Evolutionary conservation across 1,284 basidiomycete genomes (phyloP).

Genomic region (Neotropicomus parvogracilis): DNA sequence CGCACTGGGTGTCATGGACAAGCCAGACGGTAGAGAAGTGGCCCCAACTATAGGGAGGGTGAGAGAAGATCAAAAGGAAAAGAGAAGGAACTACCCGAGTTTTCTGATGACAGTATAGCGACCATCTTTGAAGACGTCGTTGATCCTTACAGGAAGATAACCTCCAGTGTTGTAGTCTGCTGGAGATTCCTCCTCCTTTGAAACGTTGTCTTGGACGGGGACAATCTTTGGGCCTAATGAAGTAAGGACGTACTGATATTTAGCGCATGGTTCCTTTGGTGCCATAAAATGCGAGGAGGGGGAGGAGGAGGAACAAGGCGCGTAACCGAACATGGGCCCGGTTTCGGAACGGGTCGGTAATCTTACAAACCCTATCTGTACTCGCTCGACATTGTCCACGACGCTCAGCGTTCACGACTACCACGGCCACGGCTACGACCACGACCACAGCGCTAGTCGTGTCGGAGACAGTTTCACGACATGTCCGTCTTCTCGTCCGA

Average conservation of each 20-base stretch:
- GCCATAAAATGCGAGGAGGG: slow-evolving; percentile 47
- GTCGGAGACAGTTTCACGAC: background rate
- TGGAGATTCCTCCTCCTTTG: slow-evolving; percentile 75
- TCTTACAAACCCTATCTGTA: background rate
- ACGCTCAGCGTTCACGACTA: too few relatives aligned
- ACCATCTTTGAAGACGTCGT: slow-evolving; percentile 75
- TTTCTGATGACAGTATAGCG: slow-evolving; percentile 81
- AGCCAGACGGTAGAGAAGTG: slow-evolving; percentile 89
- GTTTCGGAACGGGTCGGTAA: slow-evolving; percentile 16
- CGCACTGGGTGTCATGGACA: slow-evolving; percentile 68
- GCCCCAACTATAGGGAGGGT: slow-evolving; percentile 64
- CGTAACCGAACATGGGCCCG: slow-evolving; percentile 20
- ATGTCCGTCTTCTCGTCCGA: slow-evolving; percentile 15
- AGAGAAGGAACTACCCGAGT: slow-evolving; percentile 56
- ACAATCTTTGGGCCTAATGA: slow-evolving; percentile 63
- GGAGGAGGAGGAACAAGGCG: slow-evolving; percentile 8
- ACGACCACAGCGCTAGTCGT: background rate
- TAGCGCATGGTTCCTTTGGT: slow-evolving; percentile 60
- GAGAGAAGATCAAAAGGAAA: slow-evolving; percentile 19
- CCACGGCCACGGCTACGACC: background rate
- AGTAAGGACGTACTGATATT: slow-evolving; percentile 72
- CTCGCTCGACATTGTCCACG: background rate
- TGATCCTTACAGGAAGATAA: slow-evolving; percentile 74
- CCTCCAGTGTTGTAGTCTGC: slow-evolving; percentile 78
- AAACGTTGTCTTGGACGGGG: slow-evolving; percentile 57